Percentiles rank a stretch among this genome's conserved stretches.
Evolutionary conservation across 257 asterid species (phyloP).

Genomic region (Ballota nigra): DNA sequence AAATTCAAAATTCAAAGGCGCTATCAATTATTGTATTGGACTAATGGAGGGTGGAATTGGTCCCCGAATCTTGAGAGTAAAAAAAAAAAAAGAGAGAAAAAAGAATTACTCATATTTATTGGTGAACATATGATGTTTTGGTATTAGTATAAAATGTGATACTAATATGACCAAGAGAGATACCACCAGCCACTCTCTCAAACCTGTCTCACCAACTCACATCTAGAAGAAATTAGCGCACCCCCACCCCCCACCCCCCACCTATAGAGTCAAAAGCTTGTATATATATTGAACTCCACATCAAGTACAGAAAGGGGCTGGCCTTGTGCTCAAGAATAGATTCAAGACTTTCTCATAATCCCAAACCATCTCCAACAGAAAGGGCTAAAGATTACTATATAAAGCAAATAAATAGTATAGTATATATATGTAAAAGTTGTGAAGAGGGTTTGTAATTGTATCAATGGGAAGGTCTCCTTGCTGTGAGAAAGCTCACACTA

Average conservation of each 20-base stretch:
- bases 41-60: too few relatives aligned
- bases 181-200: constrained; percentile 51
- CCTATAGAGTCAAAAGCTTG: constrained; percentile 47
- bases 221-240: constrained; percentile 70
- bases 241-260: constrained; percentile 7
- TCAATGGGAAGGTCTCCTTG: constrained; percentile 96
- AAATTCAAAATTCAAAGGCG: too few relatives aligned
- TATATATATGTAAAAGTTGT: neutral
- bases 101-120: too few relatives aligned
- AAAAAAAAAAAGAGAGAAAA: too few relatives aligned
- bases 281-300: constrained; percentile 33
- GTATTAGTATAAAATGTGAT: too few relatives aligned
- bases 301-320: constrained; percentile 40
- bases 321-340: constrained; percentile 36
- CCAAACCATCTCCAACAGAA: constrained; percentile 9
- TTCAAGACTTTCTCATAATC: constrained; percentile 14
- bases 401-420: neutral
- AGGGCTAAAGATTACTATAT: neutral
- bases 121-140: too few relatives aligned
- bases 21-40: too few relatives aligned
- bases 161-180: constrained; percentile 31
- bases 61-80: too few relatives aligned
- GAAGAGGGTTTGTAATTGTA: neutral
- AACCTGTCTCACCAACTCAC: constrained; percentile 92
- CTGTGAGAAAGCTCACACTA: constrained; percentile 96